Conservation (phyloP, 768 basidiomycete genomes). For the Termitomyces sp. region DNA sequence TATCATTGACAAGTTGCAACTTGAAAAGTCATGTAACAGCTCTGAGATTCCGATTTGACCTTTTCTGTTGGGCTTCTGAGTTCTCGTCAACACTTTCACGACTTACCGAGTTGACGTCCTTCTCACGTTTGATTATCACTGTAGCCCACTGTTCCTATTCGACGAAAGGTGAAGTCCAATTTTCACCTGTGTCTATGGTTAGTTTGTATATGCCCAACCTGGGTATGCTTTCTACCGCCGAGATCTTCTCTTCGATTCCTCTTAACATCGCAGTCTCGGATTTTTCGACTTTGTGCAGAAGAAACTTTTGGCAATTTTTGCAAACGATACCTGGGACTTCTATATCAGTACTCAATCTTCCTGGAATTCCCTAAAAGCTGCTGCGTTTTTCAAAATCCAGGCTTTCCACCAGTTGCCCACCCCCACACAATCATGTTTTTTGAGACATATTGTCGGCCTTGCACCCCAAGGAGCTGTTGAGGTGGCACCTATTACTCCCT, state of each 20-base stretch:
- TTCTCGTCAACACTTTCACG: too few relatives aligned
- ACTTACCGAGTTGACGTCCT: too few relatives aligned
- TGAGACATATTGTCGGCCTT: background rate
- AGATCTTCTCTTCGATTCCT: conserved; percentile 29
- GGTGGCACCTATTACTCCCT: background rate
- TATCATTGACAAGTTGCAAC: too few relatives aligned
- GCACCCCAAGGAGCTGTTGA: conserved; percentile 10
- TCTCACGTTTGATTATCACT: too few relatives aligned
- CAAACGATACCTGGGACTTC: conserved; percentile 21
- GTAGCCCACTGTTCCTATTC: too few relatives aligned
- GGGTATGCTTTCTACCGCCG: conserved; percentile 20
- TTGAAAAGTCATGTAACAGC: too few relatives aligned
- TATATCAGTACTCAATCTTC: conserved; percentile 12
- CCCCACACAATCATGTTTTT: conserved; percentile 2
- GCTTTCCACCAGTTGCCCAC: conserved; percentile 29
- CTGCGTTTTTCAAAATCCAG: conserved; percentile 29
- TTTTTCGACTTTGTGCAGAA: conserved; percentile 25
- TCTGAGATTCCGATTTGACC: too few relatives aligned
- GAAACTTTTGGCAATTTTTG: conserved; percentile 22
- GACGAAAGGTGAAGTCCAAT: background rate
- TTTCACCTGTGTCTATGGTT: background rate
- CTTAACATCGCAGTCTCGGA: conserved; percentile 28
- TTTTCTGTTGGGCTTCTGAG: too few relatives aligned
- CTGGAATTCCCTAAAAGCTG: conserved; percentile 25
- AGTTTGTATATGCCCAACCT: background rate